These are phyloP conservation scores for Phylloboletellus chloephorus DNA, from an alignment of 1,284 basidiomycete genomes.

Conservation along the genomic window DNA sequence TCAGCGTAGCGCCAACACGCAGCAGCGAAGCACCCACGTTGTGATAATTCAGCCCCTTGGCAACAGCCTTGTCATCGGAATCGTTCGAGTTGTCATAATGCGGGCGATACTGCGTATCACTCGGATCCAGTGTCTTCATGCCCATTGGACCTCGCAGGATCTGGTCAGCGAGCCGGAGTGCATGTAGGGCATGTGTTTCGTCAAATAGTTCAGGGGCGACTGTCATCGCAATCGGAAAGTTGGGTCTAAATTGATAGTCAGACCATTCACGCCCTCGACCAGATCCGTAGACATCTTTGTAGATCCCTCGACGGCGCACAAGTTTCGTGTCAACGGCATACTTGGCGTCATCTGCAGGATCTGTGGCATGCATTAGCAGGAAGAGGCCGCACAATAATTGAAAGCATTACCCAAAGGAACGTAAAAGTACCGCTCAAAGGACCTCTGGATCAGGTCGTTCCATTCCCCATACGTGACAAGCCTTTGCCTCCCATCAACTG, in stretches of 20 bases:
- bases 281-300: constrained; percentile 96
- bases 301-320: constrained; percentile 90
- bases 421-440: constrained; percentile 90
- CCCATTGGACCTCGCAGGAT: constrained; percentile 80
- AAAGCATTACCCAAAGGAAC: constrained; percentile 65
- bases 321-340: constrained; percentile 71
- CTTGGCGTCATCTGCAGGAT: constrained; percentile 65
- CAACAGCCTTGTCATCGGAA: constrained; percentile 70
- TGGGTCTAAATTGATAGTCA: constrained; percentile 91
- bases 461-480: constrained; percentile 89
- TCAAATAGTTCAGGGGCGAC: constrained; percentile 96
- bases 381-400: background rate
- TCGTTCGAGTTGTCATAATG: constrained; percentile 92
- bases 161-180: constrained; percentile 72
- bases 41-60: constrained; percentile 90
- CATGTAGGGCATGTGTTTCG: constrained; percentile 70
- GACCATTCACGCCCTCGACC: constrained; percentile 86
- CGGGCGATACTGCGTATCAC: constrained; percentile 81
- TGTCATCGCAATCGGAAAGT: constrained; percentile 94
- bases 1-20: constrained; percentile 9
- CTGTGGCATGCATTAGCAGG: constrained; percentile 32
- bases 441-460: constrained; percentile 77
- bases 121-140: constrained; percentile 89
- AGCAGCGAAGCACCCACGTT: constrained; percentile 44
- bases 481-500: constrained; percentile 69